Evolutionary conservation across 1,284 basidiomycete species (phyloP).

Genomic region (Moesziomyces sp.): DNA sequence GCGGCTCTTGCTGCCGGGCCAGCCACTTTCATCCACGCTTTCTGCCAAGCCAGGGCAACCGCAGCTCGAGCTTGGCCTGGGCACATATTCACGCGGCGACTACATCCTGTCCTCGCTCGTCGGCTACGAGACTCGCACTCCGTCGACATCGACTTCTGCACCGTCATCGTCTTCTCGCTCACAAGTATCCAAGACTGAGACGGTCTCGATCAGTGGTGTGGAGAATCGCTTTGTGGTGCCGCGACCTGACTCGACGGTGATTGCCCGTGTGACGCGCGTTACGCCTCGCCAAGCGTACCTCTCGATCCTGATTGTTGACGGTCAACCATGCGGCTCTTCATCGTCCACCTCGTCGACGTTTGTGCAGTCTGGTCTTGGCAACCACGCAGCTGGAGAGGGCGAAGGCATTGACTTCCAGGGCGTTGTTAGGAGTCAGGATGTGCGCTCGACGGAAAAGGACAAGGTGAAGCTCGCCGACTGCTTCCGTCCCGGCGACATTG

Average conservation of each 20-base stretch:
- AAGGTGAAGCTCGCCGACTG: conserved; percentile 92
- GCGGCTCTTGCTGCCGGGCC: conserved; percentile 47
- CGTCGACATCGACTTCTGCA: conserved; percentile 2
- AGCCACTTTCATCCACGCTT: conserved; percentile 35
- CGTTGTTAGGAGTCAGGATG: conserved; percentile 87
- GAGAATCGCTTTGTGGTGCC: conserved; percentile 57
- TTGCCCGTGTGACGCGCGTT: conserved; percentile 84
- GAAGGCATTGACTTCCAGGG: conserved; percentile 78
- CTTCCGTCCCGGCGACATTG: conserved; percentile 94
- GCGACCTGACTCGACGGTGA: conserved; percentile 62
- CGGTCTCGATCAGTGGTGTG: conserved; percentile 22
- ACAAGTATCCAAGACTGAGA: conserved; percentile 5
- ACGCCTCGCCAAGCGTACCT: conserved; percentile 87
- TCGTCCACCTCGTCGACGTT: conserved; percentile 26
- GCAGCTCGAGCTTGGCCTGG: conserved; percentile 40
- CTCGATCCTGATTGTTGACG: conserved; percentile 89
- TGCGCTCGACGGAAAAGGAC: conserved; percentile 83
- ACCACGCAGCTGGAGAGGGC: conserved; percentile 65
- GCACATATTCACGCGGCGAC: conserved; percentile 51
- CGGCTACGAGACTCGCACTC: conserved; percentile 37
- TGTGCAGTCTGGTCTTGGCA: conserved; percentile 49
- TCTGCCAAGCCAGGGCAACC: conserved; percentile 4
- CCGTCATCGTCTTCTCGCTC: background rate
- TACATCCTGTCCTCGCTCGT: conserved; percentile 58
- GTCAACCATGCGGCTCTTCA: conserved; percentile 73